Conservation (phyloP, 208 protist species). For the Leishmania martiniquensis region DNA sequence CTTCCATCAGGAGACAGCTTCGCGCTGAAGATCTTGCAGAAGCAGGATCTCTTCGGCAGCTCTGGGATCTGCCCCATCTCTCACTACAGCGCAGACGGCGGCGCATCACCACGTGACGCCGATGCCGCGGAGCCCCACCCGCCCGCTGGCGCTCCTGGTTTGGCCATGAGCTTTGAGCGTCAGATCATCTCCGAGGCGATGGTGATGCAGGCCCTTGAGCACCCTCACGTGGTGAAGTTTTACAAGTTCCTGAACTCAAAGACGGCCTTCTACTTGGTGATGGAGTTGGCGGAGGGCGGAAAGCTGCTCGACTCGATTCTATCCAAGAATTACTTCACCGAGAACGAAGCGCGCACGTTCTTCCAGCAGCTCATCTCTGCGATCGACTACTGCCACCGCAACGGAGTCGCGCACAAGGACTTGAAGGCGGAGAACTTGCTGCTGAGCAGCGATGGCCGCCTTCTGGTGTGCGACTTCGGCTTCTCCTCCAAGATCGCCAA, state of each 20-base stretch:
- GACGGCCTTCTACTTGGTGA: constrained; percentile 87
- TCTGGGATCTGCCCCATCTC: constrained; percentile 11
- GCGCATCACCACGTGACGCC: not conserved
- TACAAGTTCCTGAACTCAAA: constrained; percentile 91
- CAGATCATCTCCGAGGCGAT: constrained; percentile 88
- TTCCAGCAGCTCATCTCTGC: constrained; percentile 96
- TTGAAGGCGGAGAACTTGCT: constrained; percentile 94
- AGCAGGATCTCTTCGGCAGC: constrained; percentile 58
- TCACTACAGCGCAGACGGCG: not conserved
- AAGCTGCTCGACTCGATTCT: constrained; percentile 96
- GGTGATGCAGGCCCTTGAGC: constrained; percentile 89
- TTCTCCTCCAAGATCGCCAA: constrained; percentile 70
- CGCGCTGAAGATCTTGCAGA: constrained; percentile 90
- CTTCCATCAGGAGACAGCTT: constrained; percentile 75
- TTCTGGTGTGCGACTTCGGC: constrained; percentile 93
- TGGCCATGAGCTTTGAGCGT: constrained; percentile 48
- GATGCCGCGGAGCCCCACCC: not conserved
- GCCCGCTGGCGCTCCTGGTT: constrained; percentile 9
- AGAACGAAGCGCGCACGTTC: constrained; percentile 86
- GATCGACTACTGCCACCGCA: constrained; percentile 94
- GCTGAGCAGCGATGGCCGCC: constrained; percentile 61
- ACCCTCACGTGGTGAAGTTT: constrained; percentile 89
- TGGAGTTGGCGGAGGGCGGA: constrained; percentile 91
- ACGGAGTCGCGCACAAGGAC: constrained; percentile 88
- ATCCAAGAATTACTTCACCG: constrained; percentile 77